These are phyloP conservation scores for Pythium monospermum DNA, from an alignment of 352 stramenopile species.

Conservation along the genomic window DNA sequence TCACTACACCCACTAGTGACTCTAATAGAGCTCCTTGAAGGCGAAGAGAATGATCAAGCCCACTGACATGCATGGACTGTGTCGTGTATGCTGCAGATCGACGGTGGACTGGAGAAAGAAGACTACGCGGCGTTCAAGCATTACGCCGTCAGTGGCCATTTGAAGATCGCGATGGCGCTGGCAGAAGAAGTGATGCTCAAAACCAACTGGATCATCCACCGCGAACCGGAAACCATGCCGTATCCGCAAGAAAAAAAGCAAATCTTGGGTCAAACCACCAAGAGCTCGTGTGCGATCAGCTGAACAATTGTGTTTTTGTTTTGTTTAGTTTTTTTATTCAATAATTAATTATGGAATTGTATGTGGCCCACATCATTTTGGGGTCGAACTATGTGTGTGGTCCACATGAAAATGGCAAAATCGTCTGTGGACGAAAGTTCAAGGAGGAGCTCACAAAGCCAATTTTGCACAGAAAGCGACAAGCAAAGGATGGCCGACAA, in stretches of 20 bases:
- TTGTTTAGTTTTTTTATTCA: too few relatives aligned
- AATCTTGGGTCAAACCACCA: constrained; percentile 55
- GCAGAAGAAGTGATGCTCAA: constrained; percentile 65
- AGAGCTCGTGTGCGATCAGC: constrained; percentile 30
- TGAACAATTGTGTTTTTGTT: neutral
- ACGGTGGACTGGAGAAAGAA: constrained; percentile 49
- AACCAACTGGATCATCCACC: constrained; percentile 57
- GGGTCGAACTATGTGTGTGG: too few relatives aligned
- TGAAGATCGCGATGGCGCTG: constrained; percentile 76
- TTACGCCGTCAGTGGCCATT: constrained; percentile 75
- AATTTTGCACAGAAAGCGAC: constrained; percentile 11
- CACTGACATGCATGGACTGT: too few relatives aligned
- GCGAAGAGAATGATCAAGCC: too few relatives aligned
- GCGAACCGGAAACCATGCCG: constrained; percentile 54
- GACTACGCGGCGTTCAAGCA: constrained; percentile 82
- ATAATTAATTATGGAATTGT: too few relatives aligned
- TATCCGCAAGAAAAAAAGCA: constrained; percentile 77
- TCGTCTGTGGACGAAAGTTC: neutral
- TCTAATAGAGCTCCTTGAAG: neutral
- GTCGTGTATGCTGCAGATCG: too few relatives aligned
- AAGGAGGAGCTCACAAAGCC: neutral
- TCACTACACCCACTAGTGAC: neutral
- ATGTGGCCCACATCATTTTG: too few relatives aligned
- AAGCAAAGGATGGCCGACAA: constrained; percentile 33
- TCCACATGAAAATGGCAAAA: constrained; percentile 6